phyloP scores from a whole-genome alignment of 2,329 filamentous ascomycete species.

The Aspergillus vadensis region DNA sequence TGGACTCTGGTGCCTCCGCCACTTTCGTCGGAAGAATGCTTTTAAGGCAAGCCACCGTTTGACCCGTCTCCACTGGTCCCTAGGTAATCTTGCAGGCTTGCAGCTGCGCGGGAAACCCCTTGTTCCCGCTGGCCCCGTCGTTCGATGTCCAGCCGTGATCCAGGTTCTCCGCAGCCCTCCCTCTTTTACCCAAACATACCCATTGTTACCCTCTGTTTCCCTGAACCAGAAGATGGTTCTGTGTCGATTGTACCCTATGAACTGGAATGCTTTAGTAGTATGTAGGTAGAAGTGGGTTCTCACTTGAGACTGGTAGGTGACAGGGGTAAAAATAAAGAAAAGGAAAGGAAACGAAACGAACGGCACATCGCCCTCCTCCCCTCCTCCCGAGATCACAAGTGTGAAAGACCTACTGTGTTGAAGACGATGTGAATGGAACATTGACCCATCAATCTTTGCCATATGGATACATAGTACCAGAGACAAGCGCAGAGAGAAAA shows the following conservation, averaged over 20 bases:
- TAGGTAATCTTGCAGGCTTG: conserved; percentile 32
- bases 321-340: too few species aligned
- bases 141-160: conserved; percentile 20
- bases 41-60: conserved; percentile 25
- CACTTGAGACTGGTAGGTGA: too few species aligned
- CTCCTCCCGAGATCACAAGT: too few species aligned
- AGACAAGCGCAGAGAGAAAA: conserved; percentile 15
- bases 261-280: too few species aligned
- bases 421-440: neutral
- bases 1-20: conserved; percentile 8
- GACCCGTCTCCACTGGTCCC: conserved; percentile 24
- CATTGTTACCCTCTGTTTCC: neutral
- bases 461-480: neutral
- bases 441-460: neutral
- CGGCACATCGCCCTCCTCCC: too few species aligned
- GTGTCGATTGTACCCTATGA: too few species aligned
- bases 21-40: conserved; percentile 14
- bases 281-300: too few species aligned
- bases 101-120: conserved; percentile 22
- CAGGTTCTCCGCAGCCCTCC: neutral
- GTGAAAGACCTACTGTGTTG: too few species aligned
- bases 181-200: neutral
- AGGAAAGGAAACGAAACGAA: too few species aligned
- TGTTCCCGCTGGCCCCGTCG: conserved; percentile 26
- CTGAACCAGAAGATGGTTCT: too few species aligned